These are phyloP conservation scores for Tetrahymena thermophila DNA, from an alignment of 73 alveolate genomes.

Conservation along the genomic window DNA sequence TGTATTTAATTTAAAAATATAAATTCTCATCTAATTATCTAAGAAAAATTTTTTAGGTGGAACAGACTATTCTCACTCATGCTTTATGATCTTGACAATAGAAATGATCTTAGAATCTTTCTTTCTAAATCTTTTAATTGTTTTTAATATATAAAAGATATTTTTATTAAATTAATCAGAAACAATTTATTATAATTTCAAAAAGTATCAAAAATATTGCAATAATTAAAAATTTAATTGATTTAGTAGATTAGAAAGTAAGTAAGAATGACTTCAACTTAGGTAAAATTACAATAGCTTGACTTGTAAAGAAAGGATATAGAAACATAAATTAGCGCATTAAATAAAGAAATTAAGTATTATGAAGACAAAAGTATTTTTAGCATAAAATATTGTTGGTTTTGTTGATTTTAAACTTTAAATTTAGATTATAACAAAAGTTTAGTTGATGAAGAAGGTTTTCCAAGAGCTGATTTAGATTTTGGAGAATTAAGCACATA, in stretches of 20 bases:
- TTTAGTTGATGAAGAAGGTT: conserved; percentile 91
- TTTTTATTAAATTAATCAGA: not conserved
- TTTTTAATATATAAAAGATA: not conserved
- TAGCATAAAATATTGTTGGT: too few species aligned
- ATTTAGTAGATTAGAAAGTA: not conserved
- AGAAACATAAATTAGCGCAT: not conserved
- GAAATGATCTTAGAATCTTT: not conserved
- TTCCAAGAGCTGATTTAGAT: conserved; percentile 90
- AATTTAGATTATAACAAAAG: conserved; percentile 71
- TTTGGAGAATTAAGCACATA: conserved; percentile 52
- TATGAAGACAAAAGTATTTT: not conserved
- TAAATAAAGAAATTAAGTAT: not conserved
- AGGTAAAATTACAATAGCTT: not conserved
- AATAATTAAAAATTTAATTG: not conserved
- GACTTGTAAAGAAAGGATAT: not conserved
- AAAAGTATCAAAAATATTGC: not conserved
- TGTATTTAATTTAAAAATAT: too few species aligned
- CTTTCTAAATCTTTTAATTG: not conserved
- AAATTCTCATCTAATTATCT: too few species aligned
- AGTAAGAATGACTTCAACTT: not conserved
- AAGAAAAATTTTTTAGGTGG: not conserved
- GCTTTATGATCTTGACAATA: not conserved
- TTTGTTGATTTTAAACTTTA: not conserved
- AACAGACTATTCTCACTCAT: not conserved
- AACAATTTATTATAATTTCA: not conserved